phyloP scores from a whole-genome alignment of 2,329 filamentous ascomycete species.

The Cladophialophora bantiana region DNA sequence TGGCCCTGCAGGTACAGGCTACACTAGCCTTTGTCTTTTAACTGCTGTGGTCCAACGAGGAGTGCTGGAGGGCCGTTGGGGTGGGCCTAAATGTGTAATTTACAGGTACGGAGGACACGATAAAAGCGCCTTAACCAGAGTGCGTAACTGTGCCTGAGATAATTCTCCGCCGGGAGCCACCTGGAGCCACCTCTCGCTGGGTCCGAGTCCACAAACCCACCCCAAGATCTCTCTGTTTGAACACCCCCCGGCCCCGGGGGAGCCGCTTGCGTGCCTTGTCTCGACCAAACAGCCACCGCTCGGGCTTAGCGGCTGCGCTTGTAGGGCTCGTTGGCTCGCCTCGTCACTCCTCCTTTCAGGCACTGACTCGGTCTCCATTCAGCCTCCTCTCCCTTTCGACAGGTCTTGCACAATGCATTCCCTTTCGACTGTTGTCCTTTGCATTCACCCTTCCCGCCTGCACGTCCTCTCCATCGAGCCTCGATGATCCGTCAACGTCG shows the following conservation, averaged over 20 bases:
- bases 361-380: conserved; percentile 4
- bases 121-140: conserved; percentile 6
- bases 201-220: conserved; percentile 11
- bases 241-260: neutral
- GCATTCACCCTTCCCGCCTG: conserved; percentile 16
- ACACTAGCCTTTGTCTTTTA: neutral
- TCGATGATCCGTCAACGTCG: conserved; percentile 42
- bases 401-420: conserved; percentile 26
- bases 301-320: conserved; percentile 26
- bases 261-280: conserved; percentile 20
- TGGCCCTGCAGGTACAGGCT: conserved; percentile 1
- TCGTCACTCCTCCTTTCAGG: conserved; percentile 19
- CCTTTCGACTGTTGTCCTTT: conserved; percentile 14
- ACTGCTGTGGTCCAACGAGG: neutral
- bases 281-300: conserved; percentile 19
- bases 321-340: conserved; percentile 2
- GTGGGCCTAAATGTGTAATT: conserved; percentile 6
- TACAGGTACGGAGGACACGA: neutral
- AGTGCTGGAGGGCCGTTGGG: neutral
- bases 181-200: conserved; percentile 16
- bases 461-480: conserved; percentile 36
- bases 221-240: conserved; percentile 11
- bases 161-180: neutral
- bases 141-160: conserved; percentile 16
- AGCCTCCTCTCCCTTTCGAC: conserved; percentile 24